These are phyloP conservation scores for Tuber indicum DNA, from an alignment of 495 filamentous ascomycete species.

Conservation along the genomic window DNA sequence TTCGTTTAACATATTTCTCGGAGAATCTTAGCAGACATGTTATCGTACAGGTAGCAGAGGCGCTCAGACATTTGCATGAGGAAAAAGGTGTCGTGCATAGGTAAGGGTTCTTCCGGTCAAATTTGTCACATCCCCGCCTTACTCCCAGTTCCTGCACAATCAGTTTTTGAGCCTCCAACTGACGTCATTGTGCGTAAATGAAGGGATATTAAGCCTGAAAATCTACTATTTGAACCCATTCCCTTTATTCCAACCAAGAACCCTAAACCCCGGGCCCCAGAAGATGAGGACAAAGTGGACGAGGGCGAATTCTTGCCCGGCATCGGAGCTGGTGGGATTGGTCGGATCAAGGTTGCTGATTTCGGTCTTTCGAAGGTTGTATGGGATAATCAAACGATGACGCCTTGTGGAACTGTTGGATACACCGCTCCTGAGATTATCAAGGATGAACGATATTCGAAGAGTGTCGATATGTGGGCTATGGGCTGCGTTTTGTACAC, in stretches of 20 bases:
- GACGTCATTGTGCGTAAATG: constrained; percentile 3
- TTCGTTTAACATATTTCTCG: constrained; percentile 95
- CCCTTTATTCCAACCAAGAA: constrained; percentile 72
- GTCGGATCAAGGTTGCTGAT: constrained; percentile 92
- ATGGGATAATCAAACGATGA: constrained; percentile 99
- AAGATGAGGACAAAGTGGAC: constrained; percentile 95
- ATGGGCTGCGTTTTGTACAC: constrained; percentile 96
- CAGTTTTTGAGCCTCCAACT: constrained; percentile 29
- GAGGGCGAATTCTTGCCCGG: constrained; percentile 89
- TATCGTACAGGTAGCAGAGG: constrained; percentile 86
- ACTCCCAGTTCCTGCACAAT: constrained; percentile 1
- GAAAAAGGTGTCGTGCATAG: constrained; percentile 92
- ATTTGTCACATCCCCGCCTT: constrained; percentile 24
- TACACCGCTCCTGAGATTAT: constrained; percentile 99
- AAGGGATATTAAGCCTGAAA: constrained; percentile 98
- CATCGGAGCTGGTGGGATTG: constrained; percentile 84
- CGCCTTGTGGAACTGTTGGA: constrained; percentile 93
- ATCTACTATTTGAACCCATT: constrained; percentile 83
- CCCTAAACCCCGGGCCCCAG: constrained; percentile 68
- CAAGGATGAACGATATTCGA: constrained; percentile 97
- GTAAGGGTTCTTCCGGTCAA: constrained; percentile 51
- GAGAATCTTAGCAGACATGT: constrained; percentile 92
- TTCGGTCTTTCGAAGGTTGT: constrained; percentile 96
- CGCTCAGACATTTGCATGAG: constrained; percentile 90
- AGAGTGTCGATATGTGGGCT: constrained; percentile 99